Evolutionary conservation across 495 filamentous ascomycete species (phyloP), one percentile per base, ranked within the genome.

Genomic region (Hypomontagnella monticulosa): DNA sequence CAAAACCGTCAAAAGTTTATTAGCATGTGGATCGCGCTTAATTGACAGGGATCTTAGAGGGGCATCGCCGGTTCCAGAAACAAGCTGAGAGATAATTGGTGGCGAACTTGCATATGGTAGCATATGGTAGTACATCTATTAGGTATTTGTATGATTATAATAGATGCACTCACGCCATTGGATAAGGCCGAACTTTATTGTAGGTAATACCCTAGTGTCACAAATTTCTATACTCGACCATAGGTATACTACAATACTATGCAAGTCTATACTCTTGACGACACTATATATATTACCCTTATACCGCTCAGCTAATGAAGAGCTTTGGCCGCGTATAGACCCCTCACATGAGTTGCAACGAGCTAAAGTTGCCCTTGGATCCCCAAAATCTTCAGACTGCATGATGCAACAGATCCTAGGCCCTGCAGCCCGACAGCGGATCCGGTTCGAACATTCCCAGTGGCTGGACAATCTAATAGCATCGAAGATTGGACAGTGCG

Each of bases 1-100:
- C 23, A 2, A 27, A 27, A 27, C 23, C 23, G 23, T 27, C 23
- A 56, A 48, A 66, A 48, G 18, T 60, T 16, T 57, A 18, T 16
- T 57, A 18, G 52, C 53, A 59, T 68, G 58, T 63, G 49, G 49
- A 36, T 10, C 37, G 47, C 49, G 19, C 54, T 43, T 38, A 63
- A 58, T 20, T 16, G 65, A 55, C 65, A 63, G 53, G 66, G 66
- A 47, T 69, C 16, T 9, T 55, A 10, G 66, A 63, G 60, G 55
- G 60, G 41, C 66, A 69, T 69, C 60, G 50, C 60, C 66, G 55
- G 19, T 69, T 69, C 32, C 41, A 69, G 66, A 69, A 60, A 63
- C 49, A 32, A 18, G 43, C 34, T 52, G 30, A 50, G 56, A 63
- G 50, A 47, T 57, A 19, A 69, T 69, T 69, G 66, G 60, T 64